phyloP scores from a whole-genome alignment of 352 stramenopile genomes.

The Phytophthora niederhauseri region DNA sequence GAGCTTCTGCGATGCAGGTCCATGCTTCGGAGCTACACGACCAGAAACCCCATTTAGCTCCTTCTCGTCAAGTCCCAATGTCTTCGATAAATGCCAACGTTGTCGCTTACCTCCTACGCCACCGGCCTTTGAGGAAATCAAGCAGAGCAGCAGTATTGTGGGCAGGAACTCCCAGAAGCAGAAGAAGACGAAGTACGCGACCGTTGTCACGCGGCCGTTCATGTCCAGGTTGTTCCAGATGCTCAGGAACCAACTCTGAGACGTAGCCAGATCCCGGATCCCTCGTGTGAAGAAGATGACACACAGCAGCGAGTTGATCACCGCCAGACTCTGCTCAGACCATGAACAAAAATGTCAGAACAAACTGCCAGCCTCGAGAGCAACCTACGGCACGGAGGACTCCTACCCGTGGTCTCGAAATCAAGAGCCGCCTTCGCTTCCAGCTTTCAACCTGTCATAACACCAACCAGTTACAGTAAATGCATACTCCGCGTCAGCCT shows the following conservation, averaged over 20 bases:
- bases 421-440: conserved; percentile 72
- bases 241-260: conserved; percentile 84
- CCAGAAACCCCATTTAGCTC: conserved; percentile 3
- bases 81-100: neutral
- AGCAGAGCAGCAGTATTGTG: conserved; percentile 76
- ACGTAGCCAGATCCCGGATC: conserved; percentile 77
- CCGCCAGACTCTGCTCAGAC: conserved; percentile 61
- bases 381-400: neutral
- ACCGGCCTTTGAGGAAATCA: conserved; percentile 84
- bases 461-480: neutral
- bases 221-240: conserved; percentile 90
- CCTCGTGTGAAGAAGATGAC: conserved; percentile 86
- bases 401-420: conserved; percentile 75
- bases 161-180: conserved; percentile 90
- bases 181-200: conserved; percentile 85
- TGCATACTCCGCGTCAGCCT: neutral
- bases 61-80: conserved; percentile 6
- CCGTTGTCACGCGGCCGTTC: conserved; percentile 81
- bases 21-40: conserved; percentile 66
- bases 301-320: conserved; percentile 83
- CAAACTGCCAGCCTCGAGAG: neutral
- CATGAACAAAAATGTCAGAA: conserved; percentile 1
- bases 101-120: conserved; percentile 68
- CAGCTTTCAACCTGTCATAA: conserved; percentile 64
- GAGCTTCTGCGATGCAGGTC: conserved; percentile 60